phyloP scores from a whole-genome alignment of 1,284 basidiomycete genomes.

The Ceratobasidium sp. region DNA sequence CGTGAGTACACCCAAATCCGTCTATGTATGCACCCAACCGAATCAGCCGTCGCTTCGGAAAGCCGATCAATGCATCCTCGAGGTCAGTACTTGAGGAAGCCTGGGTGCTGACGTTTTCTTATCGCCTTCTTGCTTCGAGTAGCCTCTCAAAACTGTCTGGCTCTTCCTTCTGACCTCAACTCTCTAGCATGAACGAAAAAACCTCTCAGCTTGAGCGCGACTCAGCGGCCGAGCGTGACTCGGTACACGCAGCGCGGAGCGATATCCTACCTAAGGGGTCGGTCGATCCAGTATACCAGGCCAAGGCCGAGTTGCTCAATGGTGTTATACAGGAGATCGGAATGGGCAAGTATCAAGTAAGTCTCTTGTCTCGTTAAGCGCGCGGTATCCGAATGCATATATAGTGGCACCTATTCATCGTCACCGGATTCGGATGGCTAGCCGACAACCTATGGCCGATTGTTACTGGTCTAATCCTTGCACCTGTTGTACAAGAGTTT shows the following conservation, averaged over 20 bases:
- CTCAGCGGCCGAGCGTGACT: not conserved
- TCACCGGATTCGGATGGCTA: constrained; percentile 72
- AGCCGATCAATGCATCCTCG: too few relatives aligned
- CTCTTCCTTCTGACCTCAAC: too few relatives aligned
- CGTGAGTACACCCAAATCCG: too few relatives aligned
- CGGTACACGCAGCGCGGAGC: not conserved
- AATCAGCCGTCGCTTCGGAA: too few relatives aligned
- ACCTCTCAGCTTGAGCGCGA: not conserved
- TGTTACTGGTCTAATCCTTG: constrained; percentile 43
- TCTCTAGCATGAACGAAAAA: too few relatives aligned
- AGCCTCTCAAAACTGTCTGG: too few relatives aligned
- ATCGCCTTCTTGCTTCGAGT: too few relatives aligned
- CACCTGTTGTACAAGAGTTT: constrained; percentile 56
- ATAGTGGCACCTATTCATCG: constrained; percentile 62
- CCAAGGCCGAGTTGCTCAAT: constrained; percentile 67
- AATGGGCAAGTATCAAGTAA: constrained; percentile 73
- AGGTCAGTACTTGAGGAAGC: too few relatives aligned
- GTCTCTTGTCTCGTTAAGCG: too few relatives aligned
- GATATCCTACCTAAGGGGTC: constrained; percentile 58
- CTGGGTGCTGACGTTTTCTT: too few relatives aligned
- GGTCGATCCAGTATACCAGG: constrained; percentile 67
- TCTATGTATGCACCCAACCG: too few relatives aligned
- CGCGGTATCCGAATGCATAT: too few relatives aligned
- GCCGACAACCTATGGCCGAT: constrained; percentile 74
- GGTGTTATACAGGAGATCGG: constrained; percentile 72